Evolutionary conservation across 139 green algal genomes (phyloP).

Genomic region (Coccomyxa sp.): DNA sequence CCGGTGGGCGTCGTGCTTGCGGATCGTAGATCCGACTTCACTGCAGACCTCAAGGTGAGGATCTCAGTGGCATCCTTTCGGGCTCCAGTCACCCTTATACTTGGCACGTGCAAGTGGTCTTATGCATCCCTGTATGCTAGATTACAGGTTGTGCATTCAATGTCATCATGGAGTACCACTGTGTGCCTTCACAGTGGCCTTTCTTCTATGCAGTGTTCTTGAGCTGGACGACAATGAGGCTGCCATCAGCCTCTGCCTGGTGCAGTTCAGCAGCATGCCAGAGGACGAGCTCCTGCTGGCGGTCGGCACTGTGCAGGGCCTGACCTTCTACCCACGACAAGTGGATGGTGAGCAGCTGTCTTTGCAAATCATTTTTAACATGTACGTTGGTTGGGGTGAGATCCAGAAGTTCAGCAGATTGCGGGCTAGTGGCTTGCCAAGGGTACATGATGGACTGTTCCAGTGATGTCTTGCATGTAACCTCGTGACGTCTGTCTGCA

Average conservation of each 20-base stretch:
- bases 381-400: too few species aligned
- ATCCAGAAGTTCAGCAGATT: not conserved
- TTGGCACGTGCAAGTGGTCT: not conserved
- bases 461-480: not conserved
- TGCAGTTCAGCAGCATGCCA: conserved; percentile 48
- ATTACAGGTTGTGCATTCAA: too few species aligned
- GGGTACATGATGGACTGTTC: too few species aligned
- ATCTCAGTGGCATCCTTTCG: not conserved
- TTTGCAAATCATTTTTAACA: too few species aligned
- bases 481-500: conserved; percentile 17
- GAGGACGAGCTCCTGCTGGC: conserved; percentile 55
- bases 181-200: not conserved
- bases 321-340: conserved; percentile 81
- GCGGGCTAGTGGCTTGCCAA: too few species aligned
- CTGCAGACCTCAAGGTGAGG: conserved; percentile 27
- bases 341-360: conserved; percentile 46
- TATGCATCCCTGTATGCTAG: too few species aligned
- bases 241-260: conserved; percentile 67
- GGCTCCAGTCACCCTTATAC: not conserved
- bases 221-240: conserved; percentile 89
- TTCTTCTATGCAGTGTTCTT: conserved; percentile 15
- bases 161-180: not conserved
- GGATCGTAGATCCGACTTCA: conserved; percentile 75
- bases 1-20: conserved; percentile 89
- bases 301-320: conserved; percentile 75